Conservation (phyloP, 371 early-diverging fungal species). For the Apophysomyces elegans region DNA sequence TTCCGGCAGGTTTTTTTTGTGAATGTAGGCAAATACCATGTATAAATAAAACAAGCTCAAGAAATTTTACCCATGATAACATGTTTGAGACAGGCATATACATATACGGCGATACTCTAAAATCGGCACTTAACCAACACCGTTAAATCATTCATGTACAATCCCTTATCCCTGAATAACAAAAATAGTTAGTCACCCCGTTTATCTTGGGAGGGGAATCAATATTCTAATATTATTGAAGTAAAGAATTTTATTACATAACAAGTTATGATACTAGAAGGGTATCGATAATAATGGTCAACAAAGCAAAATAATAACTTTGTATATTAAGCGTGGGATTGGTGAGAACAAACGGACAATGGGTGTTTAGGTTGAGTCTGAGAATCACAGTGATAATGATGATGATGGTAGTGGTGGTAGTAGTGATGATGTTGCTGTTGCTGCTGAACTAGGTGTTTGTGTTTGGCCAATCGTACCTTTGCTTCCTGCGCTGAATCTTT, state of each 20-base stretch:
- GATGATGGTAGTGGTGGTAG: conserved; percentile 2
- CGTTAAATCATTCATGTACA: no score
- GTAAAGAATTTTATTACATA: no score
- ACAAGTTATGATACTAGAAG: no score
- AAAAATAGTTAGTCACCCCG: no score
- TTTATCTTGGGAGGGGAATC: no score
- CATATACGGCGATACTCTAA: no score
- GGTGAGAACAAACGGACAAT: not conserved
- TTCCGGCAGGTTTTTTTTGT: not conserved
- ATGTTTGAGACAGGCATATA: not conserved
- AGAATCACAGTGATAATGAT: conserved; percentile 3
- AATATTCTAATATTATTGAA: no score
- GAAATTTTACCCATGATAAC: not conserved
- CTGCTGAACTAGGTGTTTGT: not conserved
- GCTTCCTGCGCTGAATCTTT: conserved; percentile 7
- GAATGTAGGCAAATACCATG: not conserved
- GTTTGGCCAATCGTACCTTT: not conserved
- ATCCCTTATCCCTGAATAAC: no score
- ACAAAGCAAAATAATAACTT: no score
- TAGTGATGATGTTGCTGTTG: not conserved
- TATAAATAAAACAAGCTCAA: no score
- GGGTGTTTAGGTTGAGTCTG: not conserved
- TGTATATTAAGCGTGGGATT: not conserved
- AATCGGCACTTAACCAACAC: no score
- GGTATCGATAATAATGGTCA: no score